Conservation (phyloP, 805 yeast genomes). For the Hanseniaspora hatyaiensis region DNA sequence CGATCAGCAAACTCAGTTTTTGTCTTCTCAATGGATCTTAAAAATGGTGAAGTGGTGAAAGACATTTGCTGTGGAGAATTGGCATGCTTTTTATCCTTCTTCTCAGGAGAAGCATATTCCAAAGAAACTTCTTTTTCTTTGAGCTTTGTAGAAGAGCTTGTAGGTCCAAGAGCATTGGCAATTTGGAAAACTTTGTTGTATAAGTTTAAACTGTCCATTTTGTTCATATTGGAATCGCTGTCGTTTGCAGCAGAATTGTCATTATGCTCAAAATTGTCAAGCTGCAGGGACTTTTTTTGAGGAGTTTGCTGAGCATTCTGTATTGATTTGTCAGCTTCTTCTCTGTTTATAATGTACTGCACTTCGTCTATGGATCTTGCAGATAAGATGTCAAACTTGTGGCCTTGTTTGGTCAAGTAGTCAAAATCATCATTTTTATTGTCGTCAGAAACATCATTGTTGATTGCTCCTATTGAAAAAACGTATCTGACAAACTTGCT, state of each 20-base stretch:
- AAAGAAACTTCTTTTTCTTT: background rate
- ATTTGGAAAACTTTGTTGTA: slow-evolving; percentile 29
- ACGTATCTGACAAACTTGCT: slow-evolving; percentile 31
- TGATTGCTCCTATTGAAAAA: slow-evolving; percentile 29
- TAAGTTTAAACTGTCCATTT: slow-evolving; percentile 29
- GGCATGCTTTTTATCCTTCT: background rate
- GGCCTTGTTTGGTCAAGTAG: slow-evolving; percentile 17
- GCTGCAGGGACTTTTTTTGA: too few relatives aligned
- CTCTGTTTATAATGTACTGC: slow-evolving; percentile 41
- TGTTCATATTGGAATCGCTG: slow-evolving; percentile 18
- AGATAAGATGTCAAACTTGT: slow-evolving; percentile 51
- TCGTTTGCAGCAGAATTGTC: too few relatives aligned
- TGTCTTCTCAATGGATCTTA: slow-evolving; percentile 15
- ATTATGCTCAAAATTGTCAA: too few relatives aligned
- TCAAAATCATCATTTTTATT: background rate
- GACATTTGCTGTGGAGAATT: background rate
- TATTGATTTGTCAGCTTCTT: slow-evolving; percentile 20
- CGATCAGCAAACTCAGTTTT: slow-evolving; percentile 6
- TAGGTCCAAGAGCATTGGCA: slow-evolving; percentile 22
- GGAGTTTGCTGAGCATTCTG: background rate
- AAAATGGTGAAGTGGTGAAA: slow-evolving; percentile 13
- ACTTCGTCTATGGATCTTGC: slow-evolving; percentile 63
- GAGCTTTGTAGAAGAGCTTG: background rate
- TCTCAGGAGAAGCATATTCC: background rate
- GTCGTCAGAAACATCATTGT: slow-evolving; percentile 14